Percentiles rank a stretch among this genome's conserved stretches.
Evolutionary conservation across 2,329 filamentous ascomycete genomes (phyloP).

Genomic region (Claviceps sp.): DNA sequence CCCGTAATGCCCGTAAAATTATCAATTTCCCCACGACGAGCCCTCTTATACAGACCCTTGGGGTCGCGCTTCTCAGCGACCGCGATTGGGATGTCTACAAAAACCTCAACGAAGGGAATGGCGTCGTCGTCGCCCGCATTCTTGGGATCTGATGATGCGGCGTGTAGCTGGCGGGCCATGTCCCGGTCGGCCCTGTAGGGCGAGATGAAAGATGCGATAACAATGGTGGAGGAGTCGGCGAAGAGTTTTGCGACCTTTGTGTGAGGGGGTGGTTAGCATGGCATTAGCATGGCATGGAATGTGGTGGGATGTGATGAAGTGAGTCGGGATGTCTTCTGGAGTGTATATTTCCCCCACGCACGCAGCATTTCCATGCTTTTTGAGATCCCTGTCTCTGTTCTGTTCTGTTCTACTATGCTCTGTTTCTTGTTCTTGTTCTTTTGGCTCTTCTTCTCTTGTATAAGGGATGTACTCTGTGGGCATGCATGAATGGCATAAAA

Average conservation of each 20-base stretch:
- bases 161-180: slow-evolving; percentile 69
- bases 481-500: neutral
- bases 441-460: neutral
- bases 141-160: slow-evolving; percentile 27
- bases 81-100: slow-evolving; percentile 79
- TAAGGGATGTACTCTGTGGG: neutral
- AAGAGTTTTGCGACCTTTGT: slow-evolving; percentile 81
- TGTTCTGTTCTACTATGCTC: too few relatives aligned
- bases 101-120: slow-evolving; percentile 87
- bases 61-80: slow-evolving; percentile 91
- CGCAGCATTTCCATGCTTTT: too few relatives aligned
- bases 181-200: slow-evolving; percentile 82
- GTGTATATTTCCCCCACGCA: neutral
- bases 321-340: too few relatives aligned
- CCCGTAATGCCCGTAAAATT: slow-evolving; percentile 94
- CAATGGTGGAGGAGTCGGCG: slow-evolving; percentile 75
- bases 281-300: too few relatives aligned
- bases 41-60: slow-evolving; percentile 97
- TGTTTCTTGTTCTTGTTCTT: neutral
- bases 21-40: slow-evolving; percentile 82
- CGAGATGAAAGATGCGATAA: slow-evolving; percentile 93
- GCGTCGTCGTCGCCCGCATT: slow-evolving; percentile 42
- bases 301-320: too few relatives aligned
- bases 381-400: too few relatives aligned
- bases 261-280: neutral